phyloP scores from a whole-genome alignment of 2,329 filamentous ascomycete genomes.

The Fusarium sp. region DNA sequence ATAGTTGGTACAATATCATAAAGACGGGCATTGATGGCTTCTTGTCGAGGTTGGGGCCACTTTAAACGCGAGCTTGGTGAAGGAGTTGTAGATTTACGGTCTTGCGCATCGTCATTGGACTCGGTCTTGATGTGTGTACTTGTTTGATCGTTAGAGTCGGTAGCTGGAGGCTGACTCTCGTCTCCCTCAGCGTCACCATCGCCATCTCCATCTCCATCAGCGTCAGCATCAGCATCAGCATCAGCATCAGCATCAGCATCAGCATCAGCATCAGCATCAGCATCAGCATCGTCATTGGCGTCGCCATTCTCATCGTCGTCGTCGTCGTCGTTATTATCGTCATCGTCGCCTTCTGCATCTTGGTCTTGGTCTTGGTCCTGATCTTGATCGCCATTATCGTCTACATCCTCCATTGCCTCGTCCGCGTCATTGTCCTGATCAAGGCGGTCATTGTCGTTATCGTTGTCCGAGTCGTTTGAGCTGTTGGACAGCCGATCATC shows the following conservation, averaged over 20 bases:
- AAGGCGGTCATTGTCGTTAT: slow-evolving; percentile 44
- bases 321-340: slow-evolving; percentile 41
- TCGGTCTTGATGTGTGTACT: slow-evolving; percentile 52
- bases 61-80: slow-evolving; percentile 36
- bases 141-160: slow-evolving; percentile 49
- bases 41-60: slow-evolving; percentile 75
- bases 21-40: slow-evolving; percentile 79
- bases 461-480: slow-evolving; percentile 47
- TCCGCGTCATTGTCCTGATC: slow-evolving; percentile 60
- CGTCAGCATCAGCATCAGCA: slow-evolving; percentile 52
- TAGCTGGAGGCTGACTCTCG: slow-evolving; percentile 45
- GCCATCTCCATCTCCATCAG: slow-evolving; percentile 50
- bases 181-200: slow-evolving; percentile 54
- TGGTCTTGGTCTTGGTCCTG: slow-evolving; percentile 36
- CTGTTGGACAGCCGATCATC: slow-evolving; percentile 44
- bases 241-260: slow-evolving; percentile 53
- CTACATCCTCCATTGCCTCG: slow-evolving; percentile 66
- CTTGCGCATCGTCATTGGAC: slow-evolving; percentile 39
- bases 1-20: slow-evolving; percentile 99
- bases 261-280: slow-evolving; percentile 50
- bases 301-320: slow-evolving; percentile 53
- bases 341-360: slow-evolving; percentile 48
- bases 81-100: slow-evolving; percentile 47
- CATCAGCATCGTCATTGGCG: slow-evolving; percentile 51
- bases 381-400: slow-evolving; percentile 53